Conservation (phyloP, 371 early-diverging fungal genomes). For the Coemansia linderi region DNA sequence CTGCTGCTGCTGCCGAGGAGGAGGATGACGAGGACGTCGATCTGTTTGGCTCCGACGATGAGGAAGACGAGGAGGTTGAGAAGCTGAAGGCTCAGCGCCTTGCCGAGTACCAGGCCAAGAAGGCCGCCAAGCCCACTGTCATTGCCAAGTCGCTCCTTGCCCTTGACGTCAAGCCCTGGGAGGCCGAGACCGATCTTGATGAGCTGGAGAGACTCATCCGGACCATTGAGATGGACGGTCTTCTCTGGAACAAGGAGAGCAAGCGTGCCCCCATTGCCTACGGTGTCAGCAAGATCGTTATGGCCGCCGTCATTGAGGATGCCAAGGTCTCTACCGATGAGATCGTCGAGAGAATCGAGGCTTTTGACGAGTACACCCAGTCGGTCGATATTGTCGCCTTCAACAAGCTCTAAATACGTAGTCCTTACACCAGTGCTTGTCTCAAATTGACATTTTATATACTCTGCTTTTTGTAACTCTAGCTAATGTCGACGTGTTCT, state of each 20-base stretch:
- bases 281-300: slow-evolving; percentile 94
- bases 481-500: neutral
- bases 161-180: slow-evolving; percentile 97
- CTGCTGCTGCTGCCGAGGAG: slow-evolving; percentile 62
- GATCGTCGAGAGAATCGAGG: slow-evolving; percentile 75
- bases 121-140: slow-evolving; percentile 89
- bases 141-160: slow-evolving; percentile 91
- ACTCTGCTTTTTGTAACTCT: neutral
- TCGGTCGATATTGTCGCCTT: slow-evolving; percentile 91
- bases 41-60: slow-evolving; percentile 95
- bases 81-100: slow-evolving; percentile 84
- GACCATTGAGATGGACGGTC: slow-evolving; percentile 82
- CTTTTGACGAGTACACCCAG: slow-evolving; percentile 86
- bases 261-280: slow-evolving; percentile 83
- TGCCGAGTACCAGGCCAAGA: slow-evolving; percentile 90
- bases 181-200: slow-evolving; percentile 89
- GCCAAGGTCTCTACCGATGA: slow-evolving; percentile 86
- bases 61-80: slow-evolving; percentile 91
- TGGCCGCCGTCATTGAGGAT: slow-evolving; percentile 92
- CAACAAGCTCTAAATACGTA: slow-evolving; percentile 82
- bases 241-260: slow-evolving; percentile 80
- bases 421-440: neutral
- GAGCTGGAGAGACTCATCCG: slow-evolving; percentile 76
- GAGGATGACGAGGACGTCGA: slow-evolving; percentile 92
- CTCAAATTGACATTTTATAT: neutral